Evolutionary conservation across 2,329 filamentous ascomycete species (phyloP).

Genomic region (Monilinia laxa): DNA sequence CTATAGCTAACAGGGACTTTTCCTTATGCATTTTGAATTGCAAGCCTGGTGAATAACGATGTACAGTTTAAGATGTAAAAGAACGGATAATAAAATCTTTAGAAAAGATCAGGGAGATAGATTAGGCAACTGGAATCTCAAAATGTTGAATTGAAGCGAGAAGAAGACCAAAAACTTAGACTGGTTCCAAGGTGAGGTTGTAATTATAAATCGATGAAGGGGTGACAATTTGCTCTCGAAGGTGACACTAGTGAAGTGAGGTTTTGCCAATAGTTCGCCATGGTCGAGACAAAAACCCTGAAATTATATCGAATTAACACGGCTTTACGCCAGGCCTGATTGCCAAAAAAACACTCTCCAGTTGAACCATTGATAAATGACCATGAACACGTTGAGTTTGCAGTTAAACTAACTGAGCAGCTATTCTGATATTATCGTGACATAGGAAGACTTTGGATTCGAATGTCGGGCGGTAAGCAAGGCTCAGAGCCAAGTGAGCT

Average conservation of each 20-base stretch:
- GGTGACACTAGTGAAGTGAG: background rate
- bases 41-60: background rate
- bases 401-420: background rate
- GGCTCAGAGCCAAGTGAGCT: background rate
- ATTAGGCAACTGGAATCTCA: background rate
- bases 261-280: background rate
- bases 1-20: slow-evolving; percentile 7
- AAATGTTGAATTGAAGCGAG: background rate
- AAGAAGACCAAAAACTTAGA: background rate
- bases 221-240: background rate
- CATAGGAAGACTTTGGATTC: too few species aligned
- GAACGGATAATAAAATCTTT: background rate
- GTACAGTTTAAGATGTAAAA: background rate
- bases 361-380: background rate
- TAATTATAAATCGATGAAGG: background rate
- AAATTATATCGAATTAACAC: background rate
- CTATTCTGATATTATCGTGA: background rate
- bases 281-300: background rate
- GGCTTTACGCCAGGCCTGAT: background rate
- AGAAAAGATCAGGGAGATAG: background rate
- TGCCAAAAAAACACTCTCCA: background rate
- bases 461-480: background rate
- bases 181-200: background rate
- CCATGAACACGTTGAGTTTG: background rate
- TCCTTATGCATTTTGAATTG: slow-evolving; percentile 2